phyloP scores from a whole-genome alignment of 164 flowering plant genomes.

The Macadamia integrifolia region DNA sequence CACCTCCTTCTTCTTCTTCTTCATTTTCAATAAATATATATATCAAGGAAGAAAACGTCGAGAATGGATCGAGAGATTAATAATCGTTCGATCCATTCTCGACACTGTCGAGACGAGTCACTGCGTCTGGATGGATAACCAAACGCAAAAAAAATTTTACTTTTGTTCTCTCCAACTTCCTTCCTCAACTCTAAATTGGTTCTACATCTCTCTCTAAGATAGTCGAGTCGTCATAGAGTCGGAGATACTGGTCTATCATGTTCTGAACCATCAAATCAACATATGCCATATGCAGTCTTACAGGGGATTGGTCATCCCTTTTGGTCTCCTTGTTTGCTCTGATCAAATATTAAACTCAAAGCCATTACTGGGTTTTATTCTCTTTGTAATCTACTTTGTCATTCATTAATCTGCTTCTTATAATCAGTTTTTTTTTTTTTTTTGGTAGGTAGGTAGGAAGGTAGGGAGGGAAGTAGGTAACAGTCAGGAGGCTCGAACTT shows the following conservation, averaged over 20 bases:
- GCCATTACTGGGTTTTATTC: background rate
- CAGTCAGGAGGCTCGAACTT: too few relatives aligned
- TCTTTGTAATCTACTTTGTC: background rate
- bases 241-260: slow-evolving; percentile 61
- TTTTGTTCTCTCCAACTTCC: background rate
- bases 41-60: too few relatives aligned
- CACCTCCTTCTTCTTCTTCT: too few relatives aligned
- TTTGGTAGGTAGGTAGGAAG: too few relatives aligned
- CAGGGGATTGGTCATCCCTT: slow-evolving; percentile 43
- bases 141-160: background rate
- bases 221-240: slow-evolving; percentile 49
- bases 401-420: background rate
- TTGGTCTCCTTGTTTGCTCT: background rate
- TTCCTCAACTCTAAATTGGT: background rate
- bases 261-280: slow-evolving; percentile 57
- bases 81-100: too few relatives aligned
- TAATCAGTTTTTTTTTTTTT: background rate
- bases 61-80: too few relatives aligned
- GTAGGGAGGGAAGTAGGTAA: too few relatives aligned
- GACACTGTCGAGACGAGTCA: too few relatives aligned
- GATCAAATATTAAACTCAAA: background rate
- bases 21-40: too few relatives aligned
- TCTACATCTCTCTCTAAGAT: slow-evolving; percentile 7
- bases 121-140: too few relatives aligned
- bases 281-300: slow-evolving; percentile 45